These are phyloP conservation scores for Komagataella pseudopastoris DNA, from an alignment of 805 yeast genomes.

Conservation along the genomic window DNA sequence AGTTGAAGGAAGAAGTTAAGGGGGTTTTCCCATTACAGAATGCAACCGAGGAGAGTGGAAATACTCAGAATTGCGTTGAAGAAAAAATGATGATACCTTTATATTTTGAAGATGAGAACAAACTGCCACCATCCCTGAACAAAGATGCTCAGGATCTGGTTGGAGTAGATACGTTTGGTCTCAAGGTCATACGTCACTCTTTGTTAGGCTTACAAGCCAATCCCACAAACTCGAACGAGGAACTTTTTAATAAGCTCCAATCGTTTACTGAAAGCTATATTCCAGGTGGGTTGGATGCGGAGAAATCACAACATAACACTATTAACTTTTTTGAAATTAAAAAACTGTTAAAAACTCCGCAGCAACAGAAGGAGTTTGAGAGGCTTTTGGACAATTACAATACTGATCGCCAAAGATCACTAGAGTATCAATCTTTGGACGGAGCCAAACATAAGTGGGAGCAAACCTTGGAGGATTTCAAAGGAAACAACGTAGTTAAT, in stretches of 20 bases:
- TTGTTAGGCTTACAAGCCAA: constrained; percentile 32
- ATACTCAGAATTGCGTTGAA: not conserved
- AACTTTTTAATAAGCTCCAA: constrained; percentile 2
- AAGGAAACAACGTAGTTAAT: constrained; percentile 34
- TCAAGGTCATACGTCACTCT: constrained; percentile 68
- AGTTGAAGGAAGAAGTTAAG: not conserved
- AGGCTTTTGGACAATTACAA: constrained; percentile 56
- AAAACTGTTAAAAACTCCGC: constrained; percentile 31
- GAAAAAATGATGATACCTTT: not conserved
- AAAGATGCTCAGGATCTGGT: constrained; percentile 42
- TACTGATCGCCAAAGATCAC: constrained; percentile 55
- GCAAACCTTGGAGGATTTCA: constrained; percentile 58
- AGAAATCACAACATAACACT: not conserved
- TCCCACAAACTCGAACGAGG: constrained; percentile 12
- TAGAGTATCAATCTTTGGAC: constrained; percentile 71
- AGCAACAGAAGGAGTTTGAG: constrained; percentile 44
- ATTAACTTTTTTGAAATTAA: constrained; percentile 60
- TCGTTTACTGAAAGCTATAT: constrained; percentile 4
- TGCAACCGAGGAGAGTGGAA: not conserved
- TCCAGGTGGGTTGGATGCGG: constrained; percentile 4
- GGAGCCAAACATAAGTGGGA: constrained; percentile 88
- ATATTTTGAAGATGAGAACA: not conserved
- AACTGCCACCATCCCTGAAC: constrained; percentile 16
- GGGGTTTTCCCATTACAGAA: not conserved
- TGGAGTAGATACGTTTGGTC: constrained; percentile 66